Evolutionary conservation across 441 rosid genomes (phyloP).

Genomic region (Mallotus japonicus): DNA sequence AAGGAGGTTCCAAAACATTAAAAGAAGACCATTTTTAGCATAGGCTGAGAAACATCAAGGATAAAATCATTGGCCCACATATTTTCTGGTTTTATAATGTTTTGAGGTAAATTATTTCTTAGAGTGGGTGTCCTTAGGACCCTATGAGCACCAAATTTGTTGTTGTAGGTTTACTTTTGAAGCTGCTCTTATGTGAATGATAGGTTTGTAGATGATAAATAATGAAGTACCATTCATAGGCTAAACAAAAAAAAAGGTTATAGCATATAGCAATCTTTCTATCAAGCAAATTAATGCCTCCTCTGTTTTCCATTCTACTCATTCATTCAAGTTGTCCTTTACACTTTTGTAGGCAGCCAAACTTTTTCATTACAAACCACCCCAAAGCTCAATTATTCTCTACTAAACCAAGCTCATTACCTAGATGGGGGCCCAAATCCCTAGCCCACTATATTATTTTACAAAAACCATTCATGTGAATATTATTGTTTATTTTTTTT

Average conservation of each 20-base stretch:
- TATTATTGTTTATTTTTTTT: too few species aligned
- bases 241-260: background rate
- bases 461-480: background rate
- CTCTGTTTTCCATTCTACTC: too few species aligned
- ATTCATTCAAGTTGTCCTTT: background rate
- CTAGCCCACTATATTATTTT: background rate
- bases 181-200: too few species aligned
- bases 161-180: background rate
- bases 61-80: too few species aligned
- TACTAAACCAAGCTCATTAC: background rate
- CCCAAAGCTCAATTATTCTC: background rate
- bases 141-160: too few species aligned
- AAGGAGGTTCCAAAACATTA: background rate
- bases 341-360: background rate
- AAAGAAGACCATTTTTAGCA: background rate
- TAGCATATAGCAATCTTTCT: background rate
- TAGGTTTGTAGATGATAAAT: background rate
- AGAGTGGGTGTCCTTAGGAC: too few species aligned
- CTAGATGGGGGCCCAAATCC: background rate
- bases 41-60: background rate
- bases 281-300: background rate
- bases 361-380: background rate
- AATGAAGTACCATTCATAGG: background rate
- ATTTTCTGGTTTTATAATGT: too few species aligned
- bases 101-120: too few species aligned